A percentile compares a stretch with the other conserved stretches of the same genome.
phyloP scores from a whole-genome alignment of 1,139 yeast genomes.

The Geotrichum armillariae region DNA sequence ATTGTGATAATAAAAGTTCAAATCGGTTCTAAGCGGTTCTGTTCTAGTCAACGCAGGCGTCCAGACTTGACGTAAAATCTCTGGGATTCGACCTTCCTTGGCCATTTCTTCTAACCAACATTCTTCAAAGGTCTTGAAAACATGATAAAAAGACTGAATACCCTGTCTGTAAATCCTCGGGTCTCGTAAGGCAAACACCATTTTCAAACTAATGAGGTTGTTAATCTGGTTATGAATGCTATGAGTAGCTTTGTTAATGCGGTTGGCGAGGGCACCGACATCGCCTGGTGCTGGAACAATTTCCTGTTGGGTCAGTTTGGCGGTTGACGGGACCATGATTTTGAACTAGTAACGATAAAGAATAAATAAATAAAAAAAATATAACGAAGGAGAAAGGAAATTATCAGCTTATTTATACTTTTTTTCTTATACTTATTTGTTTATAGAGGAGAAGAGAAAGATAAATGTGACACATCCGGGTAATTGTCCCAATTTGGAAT shows the following conservation, averaged over 20 bases:
- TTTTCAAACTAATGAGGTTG: conserved; percentile 64
- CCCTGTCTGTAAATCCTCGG: conserved; percentile 79
- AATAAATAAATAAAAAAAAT: no score
- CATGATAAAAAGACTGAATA: conserved; percentile 72
- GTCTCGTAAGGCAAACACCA: conserved; percentile 76
- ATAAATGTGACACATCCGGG: no score
- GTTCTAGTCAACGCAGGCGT: conserved; percentile 70
- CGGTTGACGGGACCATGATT: background rate
- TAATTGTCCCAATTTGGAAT: no score
- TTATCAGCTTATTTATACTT: no score
- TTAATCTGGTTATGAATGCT: conserved; percentile 67
- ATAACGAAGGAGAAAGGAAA: no score
- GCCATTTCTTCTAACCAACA: conserved; percentile 40
- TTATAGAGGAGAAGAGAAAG: no score
- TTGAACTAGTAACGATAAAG: no score
- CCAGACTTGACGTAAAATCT: conserved; percentile 56
- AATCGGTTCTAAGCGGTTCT: conserved; percentile 57
- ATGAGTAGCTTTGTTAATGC: conserved; percentile 71
- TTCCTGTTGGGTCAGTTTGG: conserved; percentile 49
- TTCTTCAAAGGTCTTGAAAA: conserved; percentile 67
- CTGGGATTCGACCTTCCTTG: conserved; percentile 45
- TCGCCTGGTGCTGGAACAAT: conserved; percentile 72
- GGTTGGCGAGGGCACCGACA: conserved; percentile 77
- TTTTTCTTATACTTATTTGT: no score
- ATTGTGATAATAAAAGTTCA: conserved; percentile 64